These are phyloP conservation scores for Emergomyces orientalis DNA, from an alignment of 2,329 filamentous ascomycete genomes.

Conservation along the genomic window DNA sequence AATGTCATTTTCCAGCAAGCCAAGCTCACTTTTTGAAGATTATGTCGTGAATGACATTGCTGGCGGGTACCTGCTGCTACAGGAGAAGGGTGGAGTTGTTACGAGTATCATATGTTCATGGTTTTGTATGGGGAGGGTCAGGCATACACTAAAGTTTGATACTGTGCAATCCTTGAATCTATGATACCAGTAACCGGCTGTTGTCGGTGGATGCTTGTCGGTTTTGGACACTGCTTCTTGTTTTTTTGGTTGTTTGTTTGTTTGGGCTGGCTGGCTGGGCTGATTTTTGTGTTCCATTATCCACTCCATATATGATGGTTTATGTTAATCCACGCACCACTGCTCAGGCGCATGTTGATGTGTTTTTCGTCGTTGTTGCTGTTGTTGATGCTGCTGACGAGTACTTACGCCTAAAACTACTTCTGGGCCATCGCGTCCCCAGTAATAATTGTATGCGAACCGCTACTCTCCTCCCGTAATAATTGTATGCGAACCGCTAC, in stretches of 20 bases:
- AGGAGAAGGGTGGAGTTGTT: background rate
- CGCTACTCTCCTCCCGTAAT: too few species aligned
- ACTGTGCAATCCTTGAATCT: constrained; percentile 8
- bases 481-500: too few species aligned
- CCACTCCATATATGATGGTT: background rate
- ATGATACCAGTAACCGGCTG: background rate
- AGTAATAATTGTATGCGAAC: too few species aligned
- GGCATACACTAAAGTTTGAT: background rate
- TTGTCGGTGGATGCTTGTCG: background rate
- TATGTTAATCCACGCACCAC: background rate
- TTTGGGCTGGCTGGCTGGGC: background rate
- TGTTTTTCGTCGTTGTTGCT: background rate
- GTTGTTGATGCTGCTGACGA: too few species aligned
- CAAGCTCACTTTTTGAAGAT: background rate
- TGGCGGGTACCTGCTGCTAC: background rate
- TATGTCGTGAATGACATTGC: background rate
- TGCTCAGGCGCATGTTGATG: background rate
- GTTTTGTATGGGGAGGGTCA: background rate
- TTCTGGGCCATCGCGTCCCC: too few species aligned
- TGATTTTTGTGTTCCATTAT: background rate
- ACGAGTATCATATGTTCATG: background rate
- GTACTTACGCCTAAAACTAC: too few species aligned
- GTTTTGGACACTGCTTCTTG: background rate
- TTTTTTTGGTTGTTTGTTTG: background rate
- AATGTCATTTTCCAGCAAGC: background rate